Evolutionary conservation across 192 early-diverging fungal genomes (phyloP).

Genomic region (Powellomyces hirtus): DNA sequence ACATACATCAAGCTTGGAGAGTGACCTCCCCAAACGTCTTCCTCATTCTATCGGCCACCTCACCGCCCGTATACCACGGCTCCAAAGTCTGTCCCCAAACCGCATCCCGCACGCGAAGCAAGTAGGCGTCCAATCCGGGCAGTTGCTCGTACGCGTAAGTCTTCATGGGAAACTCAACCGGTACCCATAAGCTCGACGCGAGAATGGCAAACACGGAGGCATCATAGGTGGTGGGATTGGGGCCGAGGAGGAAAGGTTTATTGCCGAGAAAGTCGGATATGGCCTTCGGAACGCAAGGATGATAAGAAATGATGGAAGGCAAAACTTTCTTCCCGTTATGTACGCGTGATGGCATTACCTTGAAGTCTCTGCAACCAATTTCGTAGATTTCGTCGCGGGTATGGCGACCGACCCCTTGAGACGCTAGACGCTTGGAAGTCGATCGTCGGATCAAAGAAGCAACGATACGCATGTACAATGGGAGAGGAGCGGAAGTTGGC

Average conservation of each 20-base stretch:
- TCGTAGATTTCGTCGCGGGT: conserved; percentile 31
- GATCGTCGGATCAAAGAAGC: background rate
- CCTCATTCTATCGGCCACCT: conserved; percentile 9
- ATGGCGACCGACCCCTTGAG: conserved; percentile 28
- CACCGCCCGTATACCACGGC: conserved; percentile 27
- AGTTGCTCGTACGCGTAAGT: conserved; percentile 19
- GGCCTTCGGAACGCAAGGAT: conserved; percentile 12
- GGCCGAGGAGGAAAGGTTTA: conserved; percentile 31
- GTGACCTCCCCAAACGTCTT: background rate
- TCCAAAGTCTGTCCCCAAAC: conserved; percentile 26
- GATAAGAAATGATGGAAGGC: background rate
- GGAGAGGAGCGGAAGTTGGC: background rate
- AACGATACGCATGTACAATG: conserved; percentile 6
- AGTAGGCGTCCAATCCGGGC: conserved; percentile 19
- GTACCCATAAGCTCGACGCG: conserved; percentile 28
- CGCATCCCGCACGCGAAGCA: conserved; percentile 27
- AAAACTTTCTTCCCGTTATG: no score
- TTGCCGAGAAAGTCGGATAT: conserved; percentile 33
- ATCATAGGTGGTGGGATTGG: conserved; percentile 18
- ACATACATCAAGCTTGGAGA: no score
- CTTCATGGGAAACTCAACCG: conserved; percentile 34
- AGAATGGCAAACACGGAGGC: conserved; percentile 36
- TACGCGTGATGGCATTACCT: no score
- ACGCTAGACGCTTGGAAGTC: conserved; percentile 11
- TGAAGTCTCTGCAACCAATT: conserved; percentile 27